Evolutionary conservation across 2,329 filamentous ascomycete species (phyloP), one percentile per base, ranked within the genome.

Genomic region (Ustilaginoidea virens): DNA sequence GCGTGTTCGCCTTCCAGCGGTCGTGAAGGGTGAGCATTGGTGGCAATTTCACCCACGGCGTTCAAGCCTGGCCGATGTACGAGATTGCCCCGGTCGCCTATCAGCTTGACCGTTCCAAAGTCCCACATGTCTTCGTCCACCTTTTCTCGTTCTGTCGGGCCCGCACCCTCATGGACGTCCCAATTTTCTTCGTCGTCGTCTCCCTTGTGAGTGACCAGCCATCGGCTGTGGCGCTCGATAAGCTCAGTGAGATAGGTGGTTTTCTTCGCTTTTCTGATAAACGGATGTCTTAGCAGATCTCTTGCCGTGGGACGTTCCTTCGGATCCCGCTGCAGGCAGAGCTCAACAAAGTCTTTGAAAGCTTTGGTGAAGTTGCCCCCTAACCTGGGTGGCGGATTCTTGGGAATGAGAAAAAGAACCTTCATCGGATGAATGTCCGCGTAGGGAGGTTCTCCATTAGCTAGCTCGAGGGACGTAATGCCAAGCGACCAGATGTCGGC

Each of bases 391-490:
- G 87, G 80, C 1, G 81, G 71, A 45, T 94, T 94, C 56, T 94
- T 96, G 1, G 87, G 87, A 30, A 96, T 96, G 27, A 96, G 64
- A 47, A 96, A 96, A 6, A 96, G 60, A 3, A 96, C 87, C 51
- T 96, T 96, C 87, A 96, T 96, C 17, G 87, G 87, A 53, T 96
- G 87, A 27, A 94, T 94, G 45, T 94, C 86, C 33, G 86, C 82
- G 47, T 94, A 93, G 0, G 87, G 87, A 15, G 87, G 87, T 48
- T 94, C 86, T 38, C 87, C 86, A 37, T 82, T 80, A 31, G 87
- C 87, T 38, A 96, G 56, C 52, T 94, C 87, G 23, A 96, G 69
- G 2, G 87, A 86, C 1, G 87, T 94, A 48, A 94, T 94, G 22
- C 87, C 87, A 12, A 94, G 62, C 2, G 87, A 94, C 87, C 87